phyloP scores from a whole-genome alignment of 2,329 filamentous ascomycete genomes.

The Tolypocladium album region DNA sequence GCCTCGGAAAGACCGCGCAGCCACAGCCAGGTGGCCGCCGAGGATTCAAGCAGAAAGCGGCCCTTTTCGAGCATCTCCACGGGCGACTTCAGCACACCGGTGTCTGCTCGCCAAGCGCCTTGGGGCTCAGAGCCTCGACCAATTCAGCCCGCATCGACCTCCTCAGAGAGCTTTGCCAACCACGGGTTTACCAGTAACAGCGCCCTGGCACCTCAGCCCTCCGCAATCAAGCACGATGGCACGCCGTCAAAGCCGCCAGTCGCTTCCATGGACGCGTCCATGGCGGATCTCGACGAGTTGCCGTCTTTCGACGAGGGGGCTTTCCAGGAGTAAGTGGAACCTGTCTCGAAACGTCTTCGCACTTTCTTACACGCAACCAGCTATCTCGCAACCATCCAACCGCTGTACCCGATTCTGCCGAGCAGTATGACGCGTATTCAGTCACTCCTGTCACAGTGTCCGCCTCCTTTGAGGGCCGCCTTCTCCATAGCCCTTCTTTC shows the following conservation, averaged over 20 bases:
- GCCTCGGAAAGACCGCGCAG: constrained; percentile 20
- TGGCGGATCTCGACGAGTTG: constrained; percentile 20
- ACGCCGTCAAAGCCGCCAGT: constrained; percentile 24
- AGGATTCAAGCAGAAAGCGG: constrained; percentile 29
- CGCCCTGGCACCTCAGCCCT: constrained; percentile 35
- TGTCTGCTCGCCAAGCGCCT: constrained; percentile 28
- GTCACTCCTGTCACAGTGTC: constrained; percentile 44
- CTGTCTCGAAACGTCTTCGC: neutral
- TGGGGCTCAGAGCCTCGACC: constrained; percentile 39
- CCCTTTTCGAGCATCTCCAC: constrained; percentile 37
- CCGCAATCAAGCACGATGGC: constrained; percentile 25
- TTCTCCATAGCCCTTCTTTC: constrained; percentile 54
- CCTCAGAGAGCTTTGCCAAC: constrained; percentile 18
- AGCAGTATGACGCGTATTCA: constrained; percentile 44
- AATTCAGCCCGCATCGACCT: constrained; percentile 28
- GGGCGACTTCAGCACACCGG: constrained; percentile 28
- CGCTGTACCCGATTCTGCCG: constrained; percentile 56
- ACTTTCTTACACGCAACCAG: constrained; percentile 19
- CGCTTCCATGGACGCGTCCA: constrained; percentile 22
- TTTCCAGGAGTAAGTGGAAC: constrained; percentile 31
- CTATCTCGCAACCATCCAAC: constrained; percentile 55
- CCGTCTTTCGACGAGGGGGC: constrained; percentile 31
- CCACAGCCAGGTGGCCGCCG: constrained; percentile 15
- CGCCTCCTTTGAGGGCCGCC: constrained; percentile 46
- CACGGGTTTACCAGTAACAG: constrained; percentile 25